Evolutionary conservation across 768 basidiomycete genomes (phyloP), one percentile per base, ranked within the genome.

Genomic region (Daedaleopsis nitida): DNA sequence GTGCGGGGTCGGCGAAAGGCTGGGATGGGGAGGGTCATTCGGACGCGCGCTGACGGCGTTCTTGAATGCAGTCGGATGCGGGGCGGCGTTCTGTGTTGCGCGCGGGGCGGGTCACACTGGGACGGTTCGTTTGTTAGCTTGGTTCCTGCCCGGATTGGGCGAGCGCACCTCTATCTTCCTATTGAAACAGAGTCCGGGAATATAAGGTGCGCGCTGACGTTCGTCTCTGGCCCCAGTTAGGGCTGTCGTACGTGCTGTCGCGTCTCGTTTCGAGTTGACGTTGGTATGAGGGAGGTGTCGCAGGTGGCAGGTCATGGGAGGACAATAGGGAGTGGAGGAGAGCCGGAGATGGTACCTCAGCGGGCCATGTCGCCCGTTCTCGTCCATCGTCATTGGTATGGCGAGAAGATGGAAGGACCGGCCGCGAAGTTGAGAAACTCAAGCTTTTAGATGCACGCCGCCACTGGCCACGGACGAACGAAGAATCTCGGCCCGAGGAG

Each of bases 401-500:
- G 21, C 23, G 47, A 49, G 13, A 24, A 13, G 21, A 23, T 24
- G 23, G 47, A 23, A 23, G 47, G 39, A 14, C 13, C 17, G 32
- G 43, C 12, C 16, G 21, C 35, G 21, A 34, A 14, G 42, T 44
- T 3, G 38, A 39, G 48, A 42, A 23, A 35, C 35, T 39, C 51
- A n/a, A 43, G 34, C 42, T 59, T 55, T 37, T 42, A 34, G 53
- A 55, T 39, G 54, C 21, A 48, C 37, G 34, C 13, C 53, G 52
- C 35, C 59, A 55, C 9, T 10, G 17, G 13, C 42, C 42, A 43
- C 23, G 19, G 37, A 21, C 9, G 38, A 35, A 27, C 44, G 49
- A 17, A 62, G 60, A 57, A 57, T 43, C 34, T 57, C 60, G 55
- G 55, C 6, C 60, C 60, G 60, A 62, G 19, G 55, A 47, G 55